phyloP scores from a whole-genome alignment of 352 stramenopile genomes.

The Hyaloperonospora arabidopsidis region DNA sequence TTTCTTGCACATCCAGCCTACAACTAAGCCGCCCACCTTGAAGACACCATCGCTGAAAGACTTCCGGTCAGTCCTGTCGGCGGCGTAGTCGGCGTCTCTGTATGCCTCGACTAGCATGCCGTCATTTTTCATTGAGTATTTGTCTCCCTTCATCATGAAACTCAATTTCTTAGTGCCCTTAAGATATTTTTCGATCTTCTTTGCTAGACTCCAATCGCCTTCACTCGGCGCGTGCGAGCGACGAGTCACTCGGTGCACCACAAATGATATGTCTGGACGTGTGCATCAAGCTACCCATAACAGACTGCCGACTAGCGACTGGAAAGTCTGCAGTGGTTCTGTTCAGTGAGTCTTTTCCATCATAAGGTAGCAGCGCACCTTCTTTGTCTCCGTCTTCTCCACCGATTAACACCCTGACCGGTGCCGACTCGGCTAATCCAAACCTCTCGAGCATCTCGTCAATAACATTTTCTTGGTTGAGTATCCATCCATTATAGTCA shows the following conservation, averaged over 20 bases:
- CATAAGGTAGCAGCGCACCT: constrained; percentile 4
- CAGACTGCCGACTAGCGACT: constrained; percentile 24
- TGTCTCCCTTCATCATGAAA: constrained; percentile 6
- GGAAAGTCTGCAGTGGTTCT: constrained; percentile 19
- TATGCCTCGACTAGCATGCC: constrained; percentile 8
- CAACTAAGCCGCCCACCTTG: no score
- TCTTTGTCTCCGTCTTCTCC: neutral
- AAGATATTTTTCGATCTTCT: constrained; percentile 22
- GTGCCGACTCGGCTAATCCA: neutral
- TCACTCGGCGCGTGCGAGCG: constrained; percentile 9
- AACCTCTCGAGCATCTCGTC: neutral
- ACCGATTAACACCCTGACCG: neutral
- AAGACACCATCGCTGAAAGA: constrained; percentile 22
- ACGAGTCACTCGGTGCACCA: constrained; percentile 18
- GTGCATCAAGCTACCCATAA: constrained; percentile 15
- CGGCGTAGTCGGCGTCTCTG: constrained; percentile 22
- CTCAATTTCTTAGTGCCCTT: constrained; percentile 13
- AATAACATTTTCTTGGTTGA: constrained; percentile 5
- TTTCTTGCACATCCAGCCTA: no score
- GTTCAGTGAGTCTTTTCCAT: neutral
- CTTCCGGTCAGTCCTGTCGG: constrained; percentile 13
- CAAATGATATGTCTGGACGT: constrained; percentile 22
- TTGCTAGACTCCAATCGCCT: constrained; percentile 10
- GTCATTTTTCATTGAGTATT: neutral
- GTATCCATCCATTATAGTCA: neutral